A percentile compares a stretch with the other conserved stretches of the same genome.
phyloP scores from a whole-genome alignment of 2,329 filamentous ascomycete genomes.

The Bipolaris sorokiniana region DNA sequence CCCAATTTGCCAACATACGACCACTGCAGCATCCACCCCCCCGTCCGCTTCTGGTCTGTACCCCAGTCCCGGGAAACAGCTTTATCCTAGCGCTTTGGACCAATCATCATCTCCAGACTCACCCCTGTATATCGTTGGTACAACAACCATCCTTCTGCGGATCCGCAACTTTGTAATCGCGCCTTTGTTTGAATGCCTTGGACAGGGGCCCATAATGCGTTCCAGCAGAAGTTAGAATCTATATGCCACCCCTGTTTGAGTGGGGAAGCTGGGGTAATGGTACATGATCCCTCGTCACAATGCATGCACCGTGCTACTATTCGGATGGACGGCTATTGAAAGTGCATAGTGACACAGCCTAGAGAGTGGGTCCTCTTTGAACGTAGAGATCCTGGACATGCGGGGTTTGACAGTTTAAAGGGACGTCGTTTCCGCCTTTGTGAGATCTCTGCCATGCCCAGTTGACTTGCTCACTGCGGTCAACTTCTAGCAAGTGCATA shows the following conservation, averaged over 20 bases:
- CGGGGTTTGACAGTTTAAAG: constrained; percentile 44
- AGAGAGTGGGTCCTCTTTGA: constrained; percentile 32
- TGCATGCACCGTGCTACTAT: constrained; percentile 29
- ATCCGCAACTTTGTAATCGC: constrained; percentile 36
- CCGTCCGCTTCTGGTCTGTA: constrained; percentile 24
- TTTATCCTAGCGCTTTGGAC: constrained; percentile 20
- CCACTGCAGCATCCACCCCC: constrained; percentile 29
- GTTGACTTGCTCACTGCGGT: constrained; percentile 42
- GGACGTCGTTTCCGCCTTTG: constrained; percentile 22
- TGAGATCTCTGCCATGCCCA: constrained; percentile 25
- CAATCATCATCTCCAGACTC: constrained; percentile 31
- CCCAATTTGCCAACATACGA: constrained; percentile 21
- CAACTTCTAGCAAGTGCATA: constrained; percentile 11
- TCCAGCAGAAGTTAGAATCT: constrained; percentile 18
- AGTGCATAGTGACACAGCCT: constrained; percentile 20
- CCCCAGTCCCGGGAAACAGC: constrained; percentile 27
- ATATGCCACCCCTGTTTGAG: constrained; percentile 16
- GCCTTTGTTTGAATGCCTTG: constrained; percentile 14
- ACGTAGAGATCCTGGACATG: constrained; percentile 32
- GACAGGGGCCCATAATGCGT: constrained; percentile 10
- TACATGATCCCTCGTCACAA: constrained; percentile 34
- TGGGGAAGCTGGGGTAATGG: constrained; percentile 16
- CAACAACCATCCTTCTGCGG: constrained; percentile 32
- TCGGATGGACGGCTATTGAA: constrained; percentile 23
- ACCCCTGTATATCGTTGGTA: constrained; percentile 13